Base-by-base conservation (phyloP, 2,329 filamentous ascomycete species). In the Davidsoniella eucalypti region DNA sequence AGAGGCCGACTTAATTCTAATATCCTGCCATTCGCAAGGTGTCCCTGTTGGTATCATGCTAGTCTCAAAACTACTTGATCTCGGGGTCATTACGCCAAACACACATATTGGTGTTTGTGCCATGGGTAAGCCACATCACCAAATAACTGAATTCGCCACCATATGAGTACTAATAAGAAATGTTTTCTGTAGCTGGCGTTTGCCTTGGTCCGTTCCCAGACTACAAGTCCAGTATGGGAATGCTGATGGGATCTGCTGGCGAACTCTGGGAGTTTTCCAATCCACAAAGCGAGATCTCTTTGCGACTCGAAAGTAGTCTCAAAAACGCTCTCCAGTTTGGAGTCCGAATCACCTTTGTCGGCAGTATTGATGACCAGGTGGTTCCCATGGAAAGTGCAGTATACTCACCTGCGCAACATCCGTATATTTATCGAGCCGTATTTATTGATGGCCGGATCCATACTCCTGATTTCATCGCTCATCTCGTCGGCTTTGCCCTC, bases 1-100 rank as follows among this genome's bases (percentile, higher is more conserved):
- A 47, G 76, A 75, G 49, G 88, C 92, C 0, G 92, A 98, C 64
- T 81, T 96, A 54, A 81, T 98, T 40, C 65, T 98, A 38, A 69
- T 98, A n/a, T 87, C 87, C 2, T 94, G 87, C 54, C 92, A 98
- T 63, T 94, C 87, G 2, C 92, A 98, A 63, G 92, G 92, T 18
- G 92, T 96, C 0, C 92, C 92, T 0, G 92, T 98, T 0, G 82
- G 84, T 5, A 75, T 94, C 53, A 95, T 95, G 80, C 71, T 98
- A 3, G 72, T 96, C 4, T 87, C 88, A 4, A 95, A 94, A 63
- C 71, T 98, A 40, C 88, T 98, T 49, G 83, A 92, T 49, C 80
- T 95, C 53, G 88, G 88, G 2, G 85, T 92, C 56, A 75, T 96
- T 26, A 80, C 78, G 12, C 41, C 40, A 17, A 75, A 76, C 39